Percentiles rank a stretch among this genome's conserved stretches.
These are phyloP conservation scores for Candida sphagnicola DNA, from an alignment of 805 yeast genomes.

Conservation along the genomic window DNA sequence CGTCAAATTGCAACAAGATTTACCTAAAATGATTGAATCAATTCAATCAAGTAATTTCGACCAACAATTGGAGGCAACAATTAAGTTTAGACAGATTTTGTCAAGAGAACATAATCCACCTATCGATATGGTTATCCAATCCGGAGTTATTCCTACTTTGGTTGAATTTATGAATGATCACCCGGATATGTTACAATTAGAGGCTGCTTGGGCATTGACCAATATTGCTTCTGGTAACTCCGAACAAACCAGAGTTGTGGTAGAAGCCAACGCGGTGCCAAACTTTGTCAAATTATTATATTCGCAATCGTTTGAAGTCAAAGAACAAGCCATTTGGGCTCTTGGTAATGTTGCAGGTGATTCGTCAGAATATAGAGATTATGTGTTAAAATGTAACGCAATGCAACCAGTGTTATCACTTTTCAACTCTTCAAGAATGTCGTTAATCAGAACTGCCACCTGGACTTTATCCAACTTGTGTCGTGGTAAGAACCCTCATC, in stretches of 20 bases:
- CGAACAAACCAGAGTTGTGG: constrained; percentile 85
- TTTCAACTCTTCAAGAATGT: constrained; percentile 76
- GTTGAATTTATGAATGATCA: constrained; percentile 78
- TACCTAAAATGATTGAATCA: constrained; percentile 82
- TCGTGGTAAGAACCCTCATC: constrained; percentile 95
- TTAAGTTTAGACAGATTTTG: constrained; percentile 87
- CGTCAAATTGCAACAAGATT: constrained; percentile 48
- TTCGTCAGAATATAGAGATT: constrained; percentile 85
- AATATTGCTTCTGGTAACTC: constrained; percentile 94
- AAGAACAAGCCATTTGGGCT: constrained; percentile 99
- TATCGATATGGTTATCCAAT: constrained; percentile 84
- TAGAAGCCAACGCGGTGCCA: constrained; percentile 93
- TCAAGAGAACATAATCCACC: constrained; percentile 97
- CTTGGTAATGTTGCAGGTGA: constrained; percentile 99
- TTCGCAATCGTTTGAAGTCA: constrained; percentile 83
- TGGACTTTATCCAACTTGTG: constrained; percentile 97
- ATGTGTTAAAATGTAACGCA: constrained; percentile 78
- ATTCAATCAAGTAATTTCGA: constrained; percentile 74
- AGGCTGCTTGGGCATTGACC: constrained; percentile 99
- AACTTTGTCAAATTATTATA: constrained; percentile 76
- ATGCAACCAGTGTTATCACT: constrained; percentile 82
- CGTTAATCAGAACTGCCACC: constrained; percentile 93
- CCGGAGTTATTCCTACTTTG: constrained; percentile 90
- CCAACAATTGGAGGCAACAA: constrained; percentile 81
- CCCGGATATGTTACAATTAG: constrained; percentile 86